Evolutionary conservation across 768 basidiomycete genomes (phyloP), one percentile per base, ranked within the genome.

Genomic region (Leucosporidium scottii): DNA sequence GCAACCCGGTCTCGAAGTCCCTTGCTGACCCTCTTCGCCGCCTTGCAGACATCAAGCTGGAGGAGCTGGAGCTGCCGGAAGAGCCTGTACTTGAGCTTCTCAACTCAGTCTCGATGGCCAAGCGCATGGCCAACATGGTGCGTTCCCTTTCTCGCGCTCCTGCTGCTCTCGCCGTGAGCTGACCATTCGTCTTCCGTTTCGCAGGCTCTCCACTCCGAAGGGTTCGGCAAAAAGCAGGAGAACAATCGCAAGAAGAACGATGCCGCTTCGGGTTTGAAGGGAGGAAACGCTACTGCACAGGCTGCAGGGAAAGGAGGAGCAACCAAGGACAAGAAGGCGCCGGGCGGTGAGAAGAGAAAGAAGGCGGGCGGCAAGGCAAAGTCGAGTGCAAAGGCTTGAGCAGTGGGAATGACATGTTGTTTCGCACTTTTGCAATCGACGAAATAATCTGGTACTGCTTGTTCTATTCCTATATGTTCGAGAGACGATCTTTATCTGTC

Each of bases 71-170:
- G 5, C 76, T 97, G 54, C 85, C 88, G 0, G 96, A 99, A 77
- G 84, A 81, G 15, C 83, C 83, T 68, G 92, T 97, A 5, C 80
- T 98, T 64, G 88, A 91, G 70, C 84, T 86, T 68, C 80, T 99
- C 64, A 96, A 94, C 78, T 79, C 80, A 7, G 93, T 99, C n/a
- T 90, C 89, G 13, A 90, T 88, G 0, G 94, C 93, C 2, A 93
- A 96, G 78, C 85, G 96, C 34, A 79, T 94, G 56, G 94, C 96
- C 1, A 90, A 87, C 64, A 94, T 97, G 92, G 93, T 91, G 74
- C 75, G 86, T 75, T 18, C 15, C 13, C 53, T 56, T 20, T 30
- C 50, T 31, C 27, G 25, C 25, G n/a, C 34, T 27, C 44, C 15
- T 54, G 4, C 55, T 47, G 18, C 30, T 31, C 59, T 31, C 39